Percentiles rank a stretch among this genome's conserved stretches.
Evolutionary conservation across 768 basidiomycete genomes (phyloP).

Genomic region (Mycena leptocephala): DNA sequence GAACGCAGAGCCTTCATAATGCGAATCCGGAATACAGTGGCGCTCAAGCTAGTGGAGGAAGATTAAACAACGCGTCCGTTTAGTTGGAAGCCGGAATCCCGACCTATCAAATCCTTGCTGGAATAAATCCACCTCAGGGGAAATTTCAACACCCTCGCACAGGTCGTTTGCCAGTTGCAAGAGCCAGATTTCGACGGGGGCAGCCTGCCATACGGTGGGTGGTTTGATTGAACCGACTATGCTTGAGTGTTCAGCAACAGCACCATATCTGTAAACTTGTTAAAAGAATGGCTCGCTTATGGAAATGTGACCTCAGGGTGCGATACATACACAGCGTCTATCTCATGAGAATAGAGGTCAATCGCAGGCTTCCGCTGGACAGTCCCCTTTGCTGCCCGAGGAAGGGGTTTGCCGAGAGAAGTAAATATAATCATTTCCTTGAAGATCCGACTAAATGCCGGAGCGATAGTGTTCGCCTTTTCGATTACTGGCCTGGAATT

Average conservation of each 20-base stretch:
- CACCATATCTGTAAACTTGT: too few species aligned
- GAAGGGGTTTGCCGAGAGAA: slow-evolving; percentile 52
- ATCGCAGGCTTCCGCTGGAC: slow-evolving; percentile 53
- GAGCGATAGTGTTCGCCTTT: slow-evolving; percentile 57
- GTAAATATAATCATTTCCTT: slow-evolving; percentile 69
- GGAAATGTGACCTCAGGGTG: too few species aligned
- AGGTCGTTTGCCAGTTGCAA: slow-evolving; percentile 33
- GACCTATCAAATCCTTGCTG: slow-evolving; percentile 49
- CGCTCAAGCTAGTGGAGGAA: slow-evolving; percentile 54
- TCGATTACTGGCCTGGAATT: slow-evolving; percentile 54
- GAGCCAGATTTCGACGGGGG: slow-evolving; percentile 36
- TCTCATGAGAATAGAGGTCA: slow-evolving; percentile 55
- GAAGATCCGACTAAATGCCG: slow-evolving; percentile 59
- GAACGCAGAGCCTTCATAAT: slow-evolving; percentile 47
- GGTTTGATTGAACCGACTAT: too few species aligned
- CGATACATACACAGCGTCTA: slow-evolving; percentile 58
- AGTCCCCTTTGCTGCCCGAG: slow-evolving; percentile 57
- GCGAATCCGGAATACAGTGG: slow-evolving; percentile 54
- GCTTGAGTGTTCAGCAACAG: too few species aligned
- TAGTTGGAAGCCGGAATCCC: too few species aligned
- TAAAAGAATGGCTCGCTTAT: too few species aligned
- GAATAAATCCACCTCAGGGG: slow-evolving; percentile 42
- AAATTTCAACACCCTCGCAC: slow-evolving; percentile 1
- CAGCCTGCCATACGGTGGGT: too few species aligned
- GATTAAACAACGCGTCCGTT: too few species aligned